Base-by-base conservation (phyloP, 2,329 filamentous ascomycete genomes). In the Grosmannia clavigera region DNA sequence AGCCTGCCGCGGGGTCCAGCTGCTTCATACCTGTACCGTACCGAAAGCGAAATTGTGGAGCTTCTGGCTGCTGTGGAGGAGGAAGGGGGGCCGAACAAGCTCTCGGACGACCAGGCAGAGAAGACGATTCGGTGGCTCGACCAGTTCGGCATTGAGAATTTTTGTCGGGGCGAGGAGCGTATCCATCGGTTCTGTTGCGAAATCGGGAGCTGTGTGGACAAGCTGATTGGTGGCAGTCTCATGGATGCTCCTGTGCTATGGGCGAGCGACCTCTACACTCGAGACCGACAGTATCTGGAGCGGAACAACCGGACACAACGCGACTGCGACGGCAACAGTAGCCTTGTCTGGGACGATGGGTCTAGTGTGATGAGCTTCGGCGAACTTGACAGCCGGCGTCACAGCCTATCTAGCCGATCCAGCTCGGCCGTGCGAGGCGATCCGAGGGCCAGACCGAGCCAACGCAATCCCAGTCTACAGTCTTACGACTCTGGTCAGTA, bases 161-260 rank as follows among this genome's bases (percentile, higher is more conserved):
- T 97, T 66, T 99, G 94, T 73, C 87, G 85, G 66, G 94, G 92
- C 6, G 94, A 99, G 70, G 94, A 99, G 73, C 79, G 94, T 57
- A 92, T 99, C 43, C 94, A 97, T 70, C 85, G 92, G 12, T 94
- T 99, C 71, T 94, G 87, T 69, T 88, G 91, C 65, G 94, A 97
- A 70, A 82, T 97, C 33, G 88, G 92, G 67, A 87, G 84, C 63
- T 95, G 90, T 68, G 86, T 96, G 64, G 87, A 84, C 65, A 91
- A 90, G 69, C 78, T 97, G 9, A 86, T 95, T 35, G 90, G 90
- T 33, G 89, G 95, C 62, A 90, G 84, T 54, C 85, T 95, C 63
- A 78, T 88, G 62, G 89, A 95, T 46, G 89, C 88, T 0, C 91
- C 92, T 0, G 89, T 95, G 0, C 76, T 97, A 2, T 96, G 91